phyloP scores from a whole-genome alignment of 1,139 yeast species.

The Sugiyamaella paludigena region DNA sequence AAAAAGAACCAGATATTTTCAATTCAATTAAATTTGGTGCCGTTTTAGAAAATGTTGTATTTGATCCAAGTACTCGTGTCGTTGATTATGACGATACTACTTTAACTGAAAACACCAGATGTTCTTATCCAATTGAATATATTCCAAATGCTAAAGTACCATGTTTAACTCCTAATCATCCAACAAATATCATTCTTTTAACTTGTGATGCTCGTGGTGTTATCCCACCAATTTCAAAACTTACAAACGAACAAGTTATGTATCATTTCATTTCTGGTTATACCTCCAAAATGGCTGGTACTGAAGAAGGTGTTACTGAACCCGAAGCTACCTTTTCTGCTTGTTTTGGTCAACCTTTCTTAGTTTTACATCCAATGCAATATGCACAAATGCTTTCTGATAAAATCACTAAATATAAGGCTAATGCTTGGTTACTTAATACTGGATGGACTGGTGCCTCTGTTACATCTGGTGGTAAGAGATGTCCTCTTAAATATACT shows the following conservation, averaged over 20 bases:
- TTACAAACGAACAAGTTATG: slow-evolving; percentile 95
- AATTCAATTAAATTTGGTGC: slow-evolving; percentile 93
- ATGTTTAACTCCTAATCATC: slow-evolving; percentile 85
- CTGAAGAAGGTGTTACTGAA: slow-evolving; percentile 98
- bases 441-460: slow-evolving; percentile 99
- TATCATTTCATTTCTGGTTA: slow-evolving; percentile 98
- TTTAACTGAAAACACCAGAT: slow-evolving; percentile 92
- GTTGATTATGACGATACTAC: slow-evolving; percentile 83
- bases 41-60: slow-evolving; percentile 89
- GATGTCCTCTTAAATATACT: slow-evolving; percentile 97
- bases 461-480: slow-evolving; percentile 89
- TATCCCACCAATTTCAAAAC: slow-evolving; percentile 92
- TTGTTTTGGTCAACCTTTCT: slow-evolving; percentile 98
- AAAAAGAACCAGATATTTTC: slow-evolving; percentile 97
- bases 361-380: slow-evolving; percentile 97
- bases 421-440: slow-evolving; percentile 94
- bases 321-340: slow-evolving; percentile 98
- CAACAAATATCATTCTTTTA: slow-evolving; percentile 85
- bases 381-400: slow-evolving; percentile 96
- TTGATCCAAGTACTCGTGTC: slow-evolving; percentile 71
- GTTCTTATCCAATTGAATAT: slow-evolving; percentile 97
- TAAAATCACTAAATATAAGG: slow-evolving; percentile 84
- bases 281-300: slow-evolving; percentile 99
- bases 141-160: slow-evolving; percentile 97
- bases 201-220: slow-evolving; percentile 99